Base-by-base conservation (phyloP, 495 filamentous ascomycete genomes). In the Talaromyces trachyspermus region DNA sequence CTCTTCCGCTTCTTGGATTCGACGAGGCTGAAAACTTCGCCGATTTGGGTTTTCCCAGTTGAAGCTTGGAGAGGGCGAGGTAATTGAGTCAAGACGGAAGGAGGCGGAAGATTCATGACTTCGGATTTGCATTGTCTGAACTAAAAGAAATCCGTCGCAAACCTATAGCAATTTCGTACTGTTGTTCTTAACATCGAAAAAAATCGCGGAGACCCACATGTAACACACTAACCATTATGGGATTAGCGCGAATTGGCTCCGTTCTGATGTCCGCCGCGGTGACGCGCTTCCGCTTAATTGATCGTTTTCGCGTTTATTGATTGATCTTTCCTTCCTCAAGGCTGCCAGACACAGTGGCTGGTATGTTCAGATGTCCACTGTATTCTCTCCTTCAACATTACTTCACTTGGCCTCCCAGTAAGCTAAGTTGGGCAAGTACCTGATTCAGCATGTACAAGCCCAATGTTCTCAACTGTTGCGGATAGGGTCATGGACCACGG, bases 1-100 rank as follows among this genome's bases (percentile, higher is more conserved):
- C 92, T 76, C 69, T 95, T 96, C 57, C 86, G 78, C 70, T 90
- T 95, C 69, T 78, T 87, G 25, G 75, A 76, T 14, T 81, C 83
- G 30, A 78, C 74, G 42, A 86, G 61, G 57, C 85, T 80, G 57
- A 78, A 81, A 24, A 94, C 88, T 51, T 87, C 83, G 46, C 79
- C 76, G 41, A 82, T 76, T 12, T 71, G 70, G 50, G 84, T 80
- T 35, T 78, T 73, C 20, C 79, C 78, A 22, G 69, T 75, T 12
- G 65, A 72, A 22, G 65, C 78, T 48, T 81, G 77, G 46, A 88
- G 69, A 17, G 84, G 82, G 41, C 69, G 69, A 23, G 84, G 81
- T 57, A 91, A 66, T 35, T 80, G 67, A 26, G 84, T 79, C 53
- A 91, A 65, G 46, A 84, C 73, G 14, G 69, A 71, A 9, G 71